Base-by-base conservation (phyloP, 192 early-diverging fungal species). In the Thamnidium elegans region DNA sequence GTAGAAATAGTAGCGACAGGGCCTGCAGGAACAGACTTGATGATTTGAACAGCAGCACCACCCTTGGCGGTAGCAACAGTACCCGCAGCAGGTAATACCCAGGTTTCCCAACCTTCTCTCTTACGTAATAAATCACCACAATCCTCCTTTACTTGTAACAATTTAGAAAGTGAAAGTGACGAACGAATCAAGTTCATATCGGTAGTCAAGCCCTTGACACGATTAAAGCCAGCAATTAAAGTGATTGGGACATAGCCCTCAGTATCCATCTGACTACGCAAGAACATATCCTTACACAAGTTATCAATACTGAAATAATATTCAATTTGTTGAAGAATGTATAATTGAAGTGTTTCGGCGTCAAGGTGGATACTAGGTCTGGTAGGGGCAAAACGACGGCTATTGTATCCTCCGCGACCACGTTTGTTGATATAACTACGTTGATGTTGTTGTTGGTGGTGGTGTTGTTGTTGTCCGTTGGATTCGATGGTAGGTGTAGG, bases 301-400 rank as follows among this genome's bases (percentile, higher is more conserved):
- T 99, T 99, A 45, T 98, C 95, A 48, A 97, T 85, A 52, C 92
- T 94, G 68, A 98, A 98, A 80, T 99, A 99, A 78, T 94, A 99
- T 73, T 99, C 89, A 64, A 88, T 75, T 72, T 88, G 86, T 53
- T 85, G 85, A 20, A 85, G 59, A 60, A 88, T 72, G 63, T 82
- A 87, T 6, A 63, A 63, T 63, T 85, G 81, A 52, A 88, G 73
- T 15, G 75, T 70, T 45, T 79, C 78, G 1, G 77, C 11, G 50
- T 80, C 79, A 43, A 71, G 53, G 15, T 67, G 54, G 7, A 71
- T 55, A 68, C 46, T 63, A 3, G 32, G n/a, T 46, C 30, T 46
- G 13, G 15, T 30, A 58, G 54, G 10, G 26, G 26, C 26, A 11
- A 45, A 31, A n/a, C 45, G 54, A 34, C 55, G 65, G 17, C 20